Evolutionary conservation across 2,329 filamentous ascomycete genomes (phyloP).

Genomic region (Periconia sp.): DNA sequence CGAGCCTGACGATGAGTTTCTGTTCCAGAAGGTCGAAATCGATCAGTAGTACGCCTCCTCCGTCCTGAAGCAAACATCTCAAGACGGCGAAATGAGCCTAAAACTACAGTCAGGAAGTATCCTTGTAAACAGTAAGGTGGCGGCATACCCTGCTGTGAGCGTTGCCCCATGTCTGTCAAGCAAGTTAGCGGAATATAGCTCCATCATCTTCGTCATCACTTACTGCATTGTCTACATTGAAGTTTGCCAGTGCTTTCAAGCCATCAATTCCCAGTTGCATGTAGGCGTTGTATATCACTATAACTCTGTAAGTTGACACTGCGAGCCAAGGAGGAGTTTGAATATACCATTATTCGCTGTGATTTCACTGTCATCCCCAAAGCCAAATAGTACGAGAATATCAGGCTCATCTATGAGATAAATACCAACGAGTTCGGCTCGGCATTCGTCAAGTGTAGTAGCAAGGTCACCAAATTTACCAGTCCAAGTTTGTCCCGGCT

Average conservation of each 20-base stretch:
- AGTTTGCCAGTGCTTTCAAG: conserved; percentile 12
- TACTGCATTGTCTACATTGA: conserved; percentile 12
- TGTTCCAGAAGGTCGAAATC: conserved; percentile 2
- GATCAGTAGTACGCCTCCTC: conserved; percentile 11
- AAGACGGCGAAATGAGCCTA: conserved; percentile 22
- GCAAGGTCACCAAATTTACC: conserved; percentile 15
- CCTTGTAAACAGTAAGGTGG: neutral
- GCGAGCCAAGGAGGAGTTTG: no score
- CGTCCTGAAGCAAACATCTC: conserved; percentile 15
- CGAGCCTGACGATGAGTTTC: conserved; percentile 11
- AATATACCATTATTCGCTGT: conserved; percentile 14
- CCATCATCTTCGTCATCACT: neutral
- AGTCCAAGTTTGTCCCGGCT: conserved; percentile 16
- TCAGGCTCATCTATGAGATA: conserved; percentile 14
- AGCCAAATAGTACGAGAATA: conserved; percentile 16
- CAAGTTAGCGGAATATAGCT: conserved; percentile 1
- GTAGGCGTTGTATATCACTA: conserved; percentile 15
- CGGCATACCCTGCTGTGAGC: conserved; percentile 17
- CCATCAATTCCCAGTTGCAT: conserved; percentile 15
- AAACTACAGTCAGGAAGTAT: neutral
- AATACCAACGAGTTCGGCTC: conserved; percentile 8
- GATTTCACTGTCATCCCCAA: conserved; percentile 11
- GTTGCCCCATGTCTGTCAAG: conserved; percentile 19
- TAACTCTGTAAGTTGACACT: no score
- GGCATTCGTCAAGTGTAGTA: conserved; percentile 15